A percentile compares a stretch with the other conserved stretches of the same genome.
Conservation (phyloP, 768 basidiomycete species). For the Suillus paluster region DNA sequence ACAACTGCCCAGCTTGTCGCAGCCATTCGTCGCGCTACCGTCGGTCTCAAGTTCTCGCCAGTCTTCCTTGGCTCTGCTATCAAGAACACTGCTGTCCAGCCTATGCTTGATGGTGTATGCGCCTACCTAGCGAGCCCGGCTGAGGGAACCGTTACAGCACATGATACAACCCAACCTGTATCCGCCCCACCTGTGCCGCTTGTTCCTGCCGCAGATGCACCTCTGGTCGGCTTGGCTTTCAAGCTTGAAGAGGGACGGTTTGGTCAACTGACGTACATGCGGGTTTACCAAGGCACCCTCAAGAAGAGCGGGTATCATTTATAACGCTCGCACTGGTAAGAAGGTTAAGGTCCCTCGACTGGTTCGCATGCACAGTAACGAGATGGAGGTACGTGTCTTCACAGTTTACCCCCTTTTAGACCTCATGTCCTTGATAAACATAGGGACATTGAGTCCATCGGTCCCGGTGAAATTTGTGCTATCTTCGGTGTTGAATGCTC, state of each 20-base stretch:
- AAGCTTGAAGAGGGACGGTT: constrained; percentile 98
- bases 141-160: constrained; percentile 77
- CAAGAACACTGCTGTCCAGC: constrained; percentile 96
- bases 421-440: neutral
- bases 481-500: constrained; percentile 99
- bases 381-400: constrained; percentile 83
- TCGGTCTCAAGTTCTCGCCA: constrained; percentile 89
- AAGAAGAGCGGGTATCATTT: constrained; percentile 86
- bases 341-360: constrained; percentile 95
- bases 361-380: constrained; percentile 97
- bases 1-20: constrained; percentile 71
- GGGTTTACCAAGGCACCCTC: constrained; percentile 94
- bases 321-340: constrained; percentile 93
- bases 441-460: constrained; percentile 92
- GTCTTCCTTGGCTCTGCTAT: constrained; percentile 97
- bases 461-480: constrained; percentile 98
- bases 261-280: constrained; percentile 97
- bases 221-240: constrained; percentile 94
- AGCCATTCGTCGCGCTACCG: constrained; percentile 90
- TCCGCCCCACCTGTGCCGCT: constrained; percentile 74
- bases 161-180: constrained; percentile 75
- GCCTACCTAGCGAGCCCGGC: constrained; percentile 91
- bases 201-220: constrained; percentile 81
- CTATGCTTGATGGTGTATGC: constrained; percentile 92
- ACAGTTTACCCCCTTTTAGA: neutral